These are phyloP conservation scores for Tulasnella calospora DNA, from an alignment of 768 basidiomycete genomes.

Conservation along the genomic window DNA sequence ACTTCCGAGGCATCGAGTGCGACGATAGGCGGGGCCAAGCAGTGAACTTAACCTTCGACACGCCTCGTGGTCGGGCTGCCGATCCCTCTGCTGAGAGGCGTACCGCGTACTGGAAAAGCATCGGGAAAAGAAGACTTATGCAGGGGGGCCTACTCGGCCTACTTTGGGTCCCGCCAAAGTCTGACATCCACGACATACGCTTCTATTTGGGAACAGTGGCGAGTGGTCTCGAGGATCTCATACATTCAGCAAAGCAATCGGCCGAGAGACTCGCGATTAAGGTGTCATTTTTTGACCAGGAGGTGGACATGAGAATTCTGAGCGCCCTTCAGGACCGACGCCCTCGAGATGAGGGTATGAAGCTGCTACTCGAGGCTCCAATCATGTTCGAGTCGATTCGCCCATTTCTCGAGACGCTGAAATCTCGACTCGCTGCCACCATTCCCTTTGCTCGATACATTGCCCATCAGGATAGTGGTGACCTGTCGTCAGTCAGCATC, in stretches of 20 bases:
- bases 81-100: slow-evolving; percentile 40
- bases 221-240: slow-evolving; percentile 45
- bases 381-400: slow-evolving; percentile 65
- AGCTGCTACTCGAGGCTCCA: slow-evolving; percentile 53
- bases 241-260: slow-evolving; percentile 41
- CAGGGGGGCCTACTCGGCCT: slow-evolving; percentile 62
- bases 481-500: slow-evolving; percentile 35
- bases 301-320: slow-evolving; percentile 46
- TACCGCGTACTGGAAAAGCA: slow-evolving; percentile 56
- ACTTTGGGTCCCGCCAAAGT: slow-evolving; percentile 41
- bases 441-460: slow-evolving; percentile 55
- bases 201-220: slow-evolving; percentile 54
- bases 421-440: slow-evolving; percentile 48
- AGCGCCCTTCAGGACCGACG: slow-evolving; percentile 1
- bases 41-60: slow-evolving; percentile 44
- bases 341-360: background rate
- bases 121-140: slow-evolving; percentile 54
- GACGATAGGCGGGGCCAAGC: slow-evolving; percentile 46
- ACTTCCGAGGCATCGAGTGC: slow-evolving; percentile 18
- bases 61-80: slow-evolving; percentile 57
- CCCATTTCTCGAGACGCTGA: slow-evolving; percentile 61
- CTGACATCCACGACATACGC: background rate
- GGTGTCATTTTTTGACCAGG: slow-evolving; percentile 60
- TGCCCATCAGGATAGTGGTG: slow-evolving; percentile 38
- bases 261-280: slow-evolving; percentile 44